Evolutionary conservation across 2,329 filamentous ascomycete species (phyloP).

Genomic region (Cordyceps farinosa): DNA sequence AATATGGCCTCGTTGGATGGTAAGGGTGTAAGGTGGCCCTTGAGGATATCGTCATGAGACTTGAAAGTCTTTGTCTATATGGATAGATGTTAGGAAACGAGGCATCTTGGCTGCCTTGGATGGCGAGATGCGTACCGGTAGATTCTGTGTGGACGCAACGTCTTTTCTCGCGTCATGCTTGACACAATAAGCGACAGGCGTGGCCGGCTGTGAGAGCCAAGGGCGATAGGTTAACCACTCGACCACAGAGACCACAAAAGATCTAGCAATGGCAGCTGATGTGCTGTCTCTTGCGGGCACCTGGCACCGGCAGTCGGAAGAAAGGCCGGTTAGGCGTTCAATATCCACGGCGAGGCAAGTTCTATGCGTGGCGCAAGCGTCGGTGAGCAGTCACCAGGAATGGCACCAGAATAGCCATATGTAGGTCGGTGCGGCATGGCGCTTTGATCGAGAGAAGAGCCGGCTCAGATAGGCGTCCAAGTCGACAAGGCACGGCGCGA

Average conservation of each 20-base stretch:
- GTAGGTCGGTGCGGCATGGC: neutral
- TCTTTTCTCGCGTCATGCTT: neutral
- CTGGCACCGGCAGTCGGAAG: neutral
- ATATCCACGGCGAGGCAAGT: neutral
- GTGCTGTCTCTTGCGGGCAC: too few relatives aligned
- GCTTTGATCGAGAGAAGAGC: neutral
- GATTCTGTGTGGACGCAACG: neutral
- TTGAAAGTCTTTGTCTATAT: neutral
- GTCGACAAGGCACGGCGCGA: neutral
- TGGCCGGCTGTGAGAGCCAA: neutral
- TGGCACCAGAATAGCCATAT: neutral
- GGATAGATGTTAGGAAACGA: slow-evolving; percentile 2
- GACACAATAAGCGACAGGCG: neutral
- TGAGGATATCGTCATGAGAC: neutral
- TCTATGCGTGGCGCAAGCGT: neutral
- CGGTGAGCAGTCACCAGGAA: neutral
- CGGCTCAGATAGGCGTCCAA: neutral
- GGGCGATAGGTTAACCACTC: neutral
- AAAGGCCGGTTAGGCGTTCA: neutral
- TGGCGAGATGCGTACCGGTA: slow-evolving; percentile 1
- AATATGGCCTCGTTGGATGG: neutral
- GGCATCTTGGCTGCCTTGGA: neutral
- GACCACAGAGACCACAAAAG: neutral
- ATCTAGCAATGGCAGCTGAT: neutral
- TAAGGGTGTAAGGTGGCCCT: neutral